Evolutionary conservation across 1,284 basidiomycete species (phyloP).

Genomic region (Puccinia coronata): DNA sequence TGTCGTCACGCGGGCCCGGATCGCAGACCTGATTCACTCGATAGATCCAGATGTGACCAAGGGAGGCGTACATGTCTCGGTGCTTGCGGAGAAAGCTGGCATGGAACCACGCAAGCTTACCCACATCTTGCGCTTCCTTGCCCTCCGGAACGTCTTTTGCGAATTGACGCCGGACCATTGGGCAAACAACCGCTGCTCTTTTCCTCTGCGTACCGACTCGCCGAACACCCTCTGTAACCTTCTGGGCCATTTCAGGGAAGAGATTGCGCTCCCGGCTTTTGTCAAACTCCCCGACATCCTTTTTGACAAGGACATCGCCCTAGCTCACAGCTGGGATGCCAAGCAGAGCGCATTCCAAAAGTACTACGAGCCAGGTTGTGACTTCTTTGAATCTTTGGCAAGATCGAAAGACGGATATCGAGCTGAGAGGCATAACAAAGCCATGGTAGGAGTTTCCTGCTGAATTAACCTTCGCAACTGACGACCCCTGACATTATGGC

Average conservation of each 20-base stretch:
- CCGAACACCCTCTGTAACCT: neutral
- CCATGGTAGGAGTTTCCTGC: slow-evolving; percentile 18
- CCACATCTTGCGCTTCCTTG: slow-evolving; percentile 30
- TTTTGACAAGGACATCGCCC: neutral
- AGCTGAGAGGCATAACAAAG: neutral
- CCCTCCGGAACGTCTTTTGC: slow-evolving; percentile 23
- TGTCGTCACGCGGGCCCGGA: neutral
- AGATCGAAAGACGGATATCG: neutral
- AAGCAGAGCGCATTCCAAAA: neutral
- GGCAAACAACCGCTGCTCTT: slow-evolving; percentile 12
- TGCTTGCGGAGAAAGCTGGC: slow-evolving; percentile 4
- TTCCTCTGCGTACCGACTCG: neutral
- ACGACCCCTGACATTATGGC: too few relatives aligned
- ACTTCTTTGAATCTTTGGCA: slow-evolving; percentile 13
- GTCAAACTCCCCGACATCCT: neutral
- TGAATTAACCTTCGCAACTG: too few relatives aligned
- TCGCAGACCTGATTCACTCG: slow-evolving; percentile 17
- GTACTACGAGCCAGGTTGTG: neutral
- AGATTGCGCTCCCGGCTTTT: neutral
- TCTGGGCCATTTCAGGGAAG: neutral
- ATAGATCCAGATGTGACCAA: neutral
- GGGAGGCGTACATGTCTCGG: slow-evolving; percentile 8
- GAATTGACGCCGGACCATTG: slow-evolving; percentile 7
- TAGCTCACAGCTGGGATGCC: neutral
- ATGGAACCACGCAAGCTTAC: slow-evolving; percentile 19